Base-by-base conservation (phyloP, 148 eudicot genomes). In the Fagopyrum esculentum region DNA sequence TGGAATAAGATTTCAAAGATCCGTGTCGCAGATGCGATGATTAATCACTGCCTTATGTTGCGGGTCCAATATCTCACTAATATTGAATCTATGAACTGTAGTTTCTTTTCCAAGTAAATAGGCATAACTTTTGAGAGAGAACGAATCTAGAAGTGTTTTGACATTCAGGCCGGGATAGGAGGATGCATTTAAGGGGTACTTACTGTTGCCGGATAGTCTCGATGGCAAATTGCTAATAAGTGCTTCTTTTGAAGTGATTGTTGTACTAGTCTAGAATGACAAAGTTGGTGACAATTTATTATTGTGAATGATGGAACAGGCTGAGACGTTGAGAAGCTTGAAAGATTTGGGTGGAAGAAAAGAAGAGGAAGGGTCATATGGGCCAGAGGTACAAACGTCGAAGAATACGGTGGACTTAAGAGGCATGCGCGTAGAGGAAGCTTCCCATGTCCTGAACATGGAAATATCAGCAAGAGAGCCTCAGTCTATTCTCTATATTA, bases 381-480 rank as follows among this genome's bases (percentile, higher is more conserved):
- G 91, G 45, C 84, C 93, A 44, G 81, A 72, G 30, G 60, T 94
- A 77, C 96, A 80, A 78, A 94, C 98, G 64, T 88, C 98, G 30
- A 90, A 85, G 73, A 91, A 94, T 79, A 90, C 97, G 0, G 83
- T 91, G 35, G 97, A 94, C 78, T 81, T 94, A 74, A 87, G 97
- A 13, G 98, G 98, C 59, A 87, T 90, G 97, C 82, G 91, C 72
- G 86, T 80, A 55, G 96, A 91, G 76, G 97, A 91, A 83, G 98
- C 98, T 77, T 82, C 90, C 73, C 83, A 59, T 73, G 63, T 78
- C 75, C 89, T 94, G 50, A 73, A 88, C 69, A 87, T 86, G 84
- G 93, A 95, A 70, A 86, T 94, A 72, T 82, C 77, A 77, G 76
- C 86, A 60, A 76, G 86, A 80, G 96, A 84, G 74, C 71, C 97